Base-by-base conservation (phyloP, 2,329 filamentous ascomycete species). In the Chaetomium strumarium region DNA sequence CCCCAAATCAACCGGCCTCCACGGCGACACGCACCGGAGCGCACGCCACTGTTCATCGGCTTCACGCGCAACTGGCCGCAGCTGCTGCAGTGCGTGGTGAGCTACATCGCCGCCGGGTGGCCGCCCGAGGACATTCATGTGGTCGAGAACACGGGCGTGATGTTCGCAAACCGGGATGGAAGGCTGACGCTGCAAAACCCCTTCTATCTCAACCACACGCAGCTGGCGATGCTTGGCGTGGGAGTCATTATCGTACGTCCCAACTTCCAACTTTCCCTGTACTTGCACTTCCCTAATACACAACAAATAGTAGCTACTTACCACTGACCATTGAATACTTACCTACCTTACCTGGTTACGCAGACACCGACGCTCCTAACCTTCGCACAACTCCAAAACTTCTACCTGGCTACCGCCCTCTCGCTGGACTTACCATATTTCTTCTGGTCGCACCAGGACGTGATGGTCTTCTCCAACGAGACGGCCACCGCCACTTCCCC, bases 371-470 rank as follows among this genome's bases (percentile, higher is more conserved):
- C 74, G 4, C 69, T 79, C 2, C 65, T 79, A 45, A 75, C 67
- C 29, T 80, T 79, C 57, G 70, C 77, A 1, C 77, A 81, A 59
- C 64, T 79, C 34, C 76, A 80, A 55, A 80, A 80, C 59, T 78
- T 75, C 63, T 77, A 73, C 62, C 64, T 79, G 17, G 70, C 63
- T 49, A 57, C 52, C 1, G 55, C 58, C 13, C 57, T 60, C 29
- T 70, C n/a, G 68, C n/a, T 62, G 67, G 13, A 37, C 17, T 78
- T 74, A 72, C 63, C 65, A 0, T 66, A 74, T 57, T 80, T 75
- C 64, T 80, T 77, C 64, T 80, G 76, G 71, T 71, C 69, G 13
- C 78, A 79, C 59, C 76, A 77, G 67, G 77, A 80, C 58, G 66
- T 78, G 5, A 66, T 75, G 0, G 72, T 72, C 10, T 61, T 76